These are phyloP conservation scores for Colletotrichum falcatum DNA, from an alignment of 2,329 filamentous ascomycete genomes.

Conservation along the genomic window DNA sequence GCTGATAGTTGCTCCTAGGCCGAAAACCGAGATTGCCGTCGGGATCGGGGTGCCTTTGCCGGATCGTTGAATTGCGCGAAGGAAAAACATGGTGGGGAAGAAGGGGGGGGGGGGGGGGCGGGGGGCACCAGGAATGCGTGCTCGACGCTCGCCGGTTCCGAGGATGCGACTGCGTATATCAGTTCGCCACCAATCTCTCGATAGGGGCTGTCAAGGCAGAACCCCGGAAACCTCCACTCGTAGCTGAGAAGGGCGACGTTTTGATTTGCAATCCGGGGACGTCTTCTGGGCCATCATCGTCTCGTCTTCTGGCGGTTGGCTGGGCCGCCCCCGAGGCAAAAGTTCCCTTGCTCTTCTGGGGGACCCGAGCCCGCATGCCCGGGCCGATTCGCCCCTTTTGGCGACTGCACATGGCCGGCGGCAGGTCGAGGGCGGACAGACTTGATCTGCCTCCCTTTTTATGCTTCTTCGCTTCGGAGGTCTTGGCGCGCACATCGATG, in stretches of 20 bases:
- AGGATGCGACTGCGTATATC: background rate
- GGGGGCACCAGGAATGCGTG: constrained; percentile 48
- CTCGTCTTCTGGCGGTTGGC: background rate
- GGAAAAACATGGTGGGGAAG: constrained; percentile 52
- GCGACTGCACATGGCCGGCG: constrained; percentile 19
- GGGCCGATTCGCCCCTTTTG: constrained; percentile 32
- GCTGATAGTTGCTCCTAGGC: constrained; percentile 44
- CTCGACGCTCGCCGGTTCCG: background rate
- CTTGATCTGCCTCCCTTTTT: constrained; percentile 38
- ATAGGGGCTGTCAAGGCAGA: background rate
- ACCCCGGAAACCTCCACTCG: too few relatives aligned
- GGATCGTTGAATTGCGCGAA: constrained; percentile 54
- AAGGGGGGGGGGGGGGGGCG: constrained; percentile 38
- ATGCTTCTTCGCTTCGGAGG: constrained; percentile 19
- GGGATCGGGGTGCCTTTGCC: constrained; percentile 52
- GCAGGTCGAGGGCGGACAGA: constrained; percentile 20
- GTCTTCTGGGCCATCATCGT: background rate
- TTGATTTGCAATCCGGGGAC: background rate
- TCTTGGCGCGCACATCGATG: constrained; percentile 33
- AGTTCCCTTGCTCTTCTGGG: background rate
- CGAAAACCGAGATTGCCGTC: constrained; percentile 51
- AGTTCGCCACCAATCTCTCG: background rate
- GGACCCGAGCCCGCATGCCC: constrained; percentile 27
- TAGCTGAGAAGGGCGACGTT: background rate
- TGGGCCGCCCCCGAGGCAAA: background rate